Evolutionary conservation across 1,139 yeast species (phyloP).

Genomic region (Hemisphaericaspora lyxosophila): DNA sequence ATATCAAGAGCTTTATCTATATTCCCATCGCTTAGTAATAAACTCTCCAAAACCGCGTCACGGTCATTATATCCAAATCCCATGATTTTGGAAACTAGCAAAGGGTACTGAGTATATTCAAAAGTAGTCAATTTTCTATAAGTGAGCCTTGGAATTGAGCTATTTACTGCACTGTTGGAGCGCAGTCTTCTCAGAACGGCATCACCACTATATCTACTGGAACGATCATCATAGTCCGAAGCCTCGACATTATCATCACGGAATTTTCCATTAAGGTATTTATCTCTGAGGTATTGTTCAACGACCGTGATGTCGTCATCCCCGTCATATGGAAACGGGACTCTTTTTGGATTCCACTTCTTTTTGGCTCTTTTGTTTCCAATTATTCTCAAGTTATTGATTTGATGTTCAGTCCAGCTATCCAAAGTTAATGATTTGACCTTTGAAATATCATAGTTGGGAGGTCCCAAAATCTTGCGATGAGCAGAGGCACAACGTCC

Average conservation of each 20-base stretch:
- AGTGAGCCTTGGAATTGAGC: constrained; percentile 32
- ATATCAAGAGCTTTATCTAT: constrained; percentile 49
- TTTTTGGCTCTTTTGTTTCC: constrained; percentile 66
- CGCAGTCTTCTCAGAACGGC: constrained; percentile 19
- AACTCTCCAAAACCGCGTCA: constrained; percentile 51
- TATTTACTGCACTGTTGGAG: constrained; percentile 22
- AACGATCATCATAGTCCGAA: constrained; percentile 25
- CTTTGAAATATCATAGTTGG: constrained; percentile 51
- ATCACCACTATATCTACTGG: constrained; percentile 14
- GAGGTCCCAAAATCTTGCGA: constrained; percentile 62
- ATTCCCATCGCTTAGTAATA: constrained; percentile 48
- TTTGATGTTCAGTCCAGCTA: constrained; percentile 64
- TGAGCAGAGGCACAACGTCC: constrained; percentile 81
- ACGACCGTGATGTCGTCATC: constrained; percentile 54
- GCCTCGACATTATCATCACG: constrained; percentile 33
- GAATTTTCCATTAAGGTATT: constrained; percentile 49
- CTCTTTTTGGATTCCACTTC: constrained; percentile 61
- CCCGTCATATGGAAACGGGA: constrained; percentile 70
- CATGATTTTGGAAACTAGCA: constrained; percentile 38
- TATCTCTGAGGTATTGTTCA: constrained; percentile 53
- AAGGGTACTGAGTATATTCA: constrained; percentile 42
- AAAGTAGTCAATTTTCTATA: constrained; percentile 45
- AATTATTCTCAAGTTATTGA: constrained; percentile 56
- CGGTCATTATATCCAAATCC: constrained; percentile 49
- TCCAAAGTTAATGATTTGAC: constrained; percentile 84